Conservation (phyloP, 306 rosid genomes). For the Sindora glabra region DNA sequence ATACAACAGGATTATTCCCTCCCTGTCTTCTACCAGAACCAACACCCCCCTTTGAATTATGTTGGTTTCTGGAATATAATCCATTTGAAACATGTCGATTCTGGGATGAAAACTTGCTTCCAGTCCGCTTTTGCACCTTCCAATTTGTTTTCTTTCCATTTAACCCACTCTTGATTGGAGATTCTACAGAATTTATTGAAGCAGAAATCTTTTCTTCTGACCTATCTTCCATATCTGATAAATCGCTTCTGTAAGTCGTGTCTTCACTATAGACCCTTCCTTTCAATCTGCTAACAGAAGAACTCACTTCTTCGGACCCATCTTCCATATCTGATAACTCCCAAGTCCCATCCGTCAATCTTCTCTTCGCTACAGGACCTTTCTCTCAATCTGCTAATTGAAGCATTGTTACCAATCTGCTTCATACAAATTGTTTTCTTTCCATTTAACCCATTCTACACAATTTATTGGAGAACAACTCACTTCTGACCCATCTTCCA, state of each 20-base stretch:
- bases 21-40: constrained; percentile 36
- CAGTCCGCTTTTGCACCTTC: constrained; percentile 20
- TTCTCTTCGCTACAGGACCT: constrained; percentile 14
- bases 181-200: neutral
- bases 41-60: no score
- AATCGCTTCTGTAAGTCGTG: no score
- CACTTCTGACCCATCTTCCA: no score
- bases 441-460: constrained; percentile 24
- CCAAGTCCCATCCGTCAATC: no score
- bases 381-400: constrained; percentile 7
- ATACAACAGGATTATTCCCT: constrained; percentile 6
- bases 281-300: no score
- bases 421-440: neutral
- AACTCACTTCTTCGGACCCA: constrained; percentile 7
- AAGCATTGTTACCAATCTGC: constrained; percentile 4
- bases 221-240: no score
- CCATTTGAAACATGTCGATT: constrained; percentile 26
- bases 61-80: constrained; percentile 23
- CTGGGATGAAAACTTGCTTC: constrained; percentile 25
- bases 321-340: neutral
- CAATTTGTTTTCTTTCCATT: constrained; percentile 22
- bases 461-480: constrained; percentile 19
- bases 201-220: no score
- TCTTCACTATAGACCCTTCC: no score
- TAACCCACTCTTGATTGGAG: neutral